Evolutionary conservation across 306 rosid genomes (phyloP).

Genomic region (Trifolium subterraneum): DNA sequence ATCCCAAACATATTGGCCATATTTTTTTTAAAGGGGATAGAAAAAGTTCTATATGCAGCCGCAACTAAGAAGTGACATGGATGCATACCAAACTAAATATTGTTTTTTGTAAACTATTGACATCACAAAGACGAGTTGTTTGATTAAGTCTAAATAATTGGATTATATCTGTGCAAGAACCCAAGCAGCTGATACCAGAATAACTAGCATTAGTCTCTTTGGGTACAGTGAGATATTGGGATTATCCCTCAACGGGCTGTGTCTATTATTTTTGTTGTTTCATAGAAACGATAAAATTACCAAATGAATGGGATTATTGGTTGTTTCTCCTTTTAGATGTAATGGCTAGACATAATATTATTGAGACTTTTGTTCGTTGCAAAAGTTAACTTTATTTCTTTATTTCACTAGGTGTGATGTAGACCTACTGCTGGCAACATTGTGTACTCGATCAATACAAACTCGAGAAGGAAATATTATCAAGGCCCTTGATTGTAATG

Average conservation of each 20-base stretch:
- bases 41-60: background rate
- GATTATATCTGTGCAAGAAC: constrained; percentile 15
- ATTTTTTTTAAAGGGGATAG: background rate
- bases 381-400: constrained; percentile 14
- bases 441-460: constrained; percentile 89
- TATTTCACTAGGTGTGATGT: constrained; percentile 72
- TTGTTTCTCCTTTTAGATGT: constrained; percentile 37
- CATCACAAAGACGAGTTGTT: constrained; percentile 12
- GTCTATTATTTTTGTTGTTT: constrained; percentile 25
- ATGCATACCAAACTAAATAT: background rate
- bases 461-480: constrained; percentile 91
- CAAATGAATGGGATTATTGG: constrained; percentile 30
- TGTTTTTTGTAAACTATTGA: background rate
- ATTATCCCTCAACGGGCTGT: constrained; percentile 3
- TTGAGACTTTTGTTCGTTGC: constrained; percentile 20
- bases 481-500: constrained; percentile 91
- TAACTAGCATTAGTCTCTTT: constrained; percentile 6
- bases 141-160: background rate
- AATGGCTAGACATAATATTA: constrained; percentile 17
- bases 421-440: constrained; percentile 71
- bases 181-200: constrained; percentile 4
- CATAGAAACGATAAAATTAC: constrained; percentile 1
- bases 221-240: constrained; percentile 3
- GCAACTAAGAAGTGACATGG: constrained; percentile 28
- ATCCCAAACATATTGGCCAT: no score